A percentile compares a stretch with the other conserved stretches of the same genome.
Conservation (phyloP, 2,329 filamentous ascomycete species). For the Metarhizium guizhouense region DNA sequence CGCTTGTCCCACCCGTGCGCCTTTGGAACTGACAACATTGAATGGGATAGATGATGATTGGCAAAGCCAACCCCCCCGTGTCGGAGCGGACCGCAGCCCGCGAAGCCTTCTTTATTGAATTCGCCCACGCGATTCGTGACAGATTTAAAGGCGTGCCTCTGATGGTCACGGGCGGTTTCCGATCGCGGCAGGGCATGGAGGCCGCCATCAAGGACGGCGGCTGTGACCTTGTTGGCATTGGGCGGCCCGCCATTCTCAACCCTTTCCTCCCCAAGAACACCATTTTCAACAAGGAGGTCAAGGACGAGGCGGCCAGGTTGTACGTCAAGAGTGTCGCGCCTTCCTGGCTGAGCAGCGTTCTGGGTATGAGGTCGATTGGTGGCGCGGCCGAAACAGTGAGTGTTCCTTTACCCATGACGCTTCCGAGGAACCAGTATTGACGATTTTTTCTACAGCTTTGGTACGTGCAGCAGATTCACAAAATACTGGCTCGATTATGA, state of each 20-base stretch:
- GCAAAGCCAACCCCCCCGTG: not conserved
- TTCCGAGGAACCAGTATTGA: not conserved
- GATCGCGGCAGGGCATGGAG: conserved; percentile 35
- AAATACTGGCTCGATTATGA: not conserved
- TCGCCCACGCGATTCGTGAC: conserved; percentile 42
- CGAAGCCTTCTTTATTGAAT: conserved; percentile 62
- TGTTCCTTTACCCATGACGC: not conserved
- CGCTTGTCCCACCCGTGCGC: not conserved
- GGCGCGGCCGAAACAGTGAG: conserved; percentile 11
- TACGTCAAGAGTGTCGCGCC: conserved; percentile 16
- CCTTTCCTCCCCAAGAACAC: conserved; percentile 25
- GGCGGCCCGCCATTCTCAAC: conserved; percentile 28
- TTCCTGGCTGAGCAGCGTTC: conserved; percentile 14
- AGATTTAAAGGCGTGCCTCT: conserved; percentile 35
- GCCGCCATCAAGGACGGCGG: conserved; percentile 25
- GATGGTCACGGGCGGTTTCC: conserved; percentile 57
- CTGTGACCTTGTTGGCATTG: conserved; percentile 34
- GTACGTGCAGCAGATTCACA: conserved; percentile 5
- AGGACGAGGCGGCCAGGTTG: conserved; percentile 23
- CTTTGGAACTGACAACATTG: not conserved
- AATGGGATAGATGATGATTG: conserved; percentile 3
- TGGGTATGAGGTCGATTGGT: conserved; percentile 10
- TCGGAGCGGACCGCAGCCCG: conserved; percentile 34
- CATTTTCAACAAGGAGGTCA: conserved; percentile 25
- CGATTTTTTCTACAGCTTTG: not conserved